Percentiles rank a stretch among this genome's conserved stretches.
These are phyloP conservation scores for Fusarium nygamai DNA, from an alignment of 2,329 filamentous ascomycete genomes.

Conservation along the genomic window DNA sequence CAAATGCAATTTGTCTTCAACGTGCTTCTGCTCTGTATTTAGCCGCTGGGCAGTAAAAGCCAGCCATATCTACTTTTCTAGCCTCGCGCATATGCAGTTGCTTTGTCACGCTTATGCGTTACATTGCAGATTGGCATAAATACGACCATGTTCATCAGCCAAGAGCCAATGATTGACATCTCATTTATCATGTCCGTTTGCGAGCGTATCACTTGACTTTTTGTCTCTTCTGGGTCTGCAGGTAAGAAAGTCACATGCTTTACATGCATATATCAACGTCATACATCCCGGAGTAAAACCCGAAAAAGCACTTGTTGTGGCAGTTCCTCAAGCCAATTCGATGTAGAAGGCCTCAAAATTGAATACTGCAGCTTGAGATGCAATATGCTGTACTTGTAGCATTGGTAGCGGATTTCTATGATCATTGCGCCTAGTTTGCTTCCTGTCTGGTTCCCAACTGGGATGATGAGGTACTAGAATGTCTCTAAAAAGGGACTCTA, in stretches of 20 bases:
- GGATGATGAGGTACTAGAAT: accelerated
- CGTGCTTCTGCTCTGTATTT: not conserved
- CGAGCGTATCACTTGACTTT: not conserved
- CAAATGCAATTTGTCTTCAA: accelerated
- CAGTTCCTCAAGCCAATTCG: accelerated
- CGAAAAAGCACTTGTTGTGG: accelerated
- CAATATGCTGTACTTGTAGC: not conserved
- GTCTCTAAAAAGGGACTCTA: accelerated
- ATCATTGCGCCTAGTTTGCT: not conserved
- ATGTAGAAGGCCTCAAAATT: not conserved
- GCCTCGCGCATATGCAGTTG: not conserved
- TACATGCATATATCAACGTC: not conserved
- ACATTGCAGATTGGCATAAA: not conserved
- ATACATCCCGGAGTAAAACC: not conserved
- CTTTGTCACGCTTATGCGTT: not conserved
- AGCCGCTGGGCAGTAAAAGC: accelerated
- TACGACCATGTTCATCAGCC: accelerated
- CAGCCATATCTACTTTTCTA: not conserved
- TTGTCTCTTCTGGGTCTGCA: not conserved
- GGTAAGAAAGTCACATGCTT: not conserved
- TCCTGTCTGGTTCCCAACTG: not conserved
- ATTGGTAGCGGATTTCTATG: not conserved
- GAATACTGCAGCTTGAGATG: accelerated
- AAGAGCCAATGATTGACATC: not conserved
- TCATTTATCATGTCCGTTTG: not conserved